A percentile compares a stretch with the other conserved stretches of the same genome.
Evolutionary conservation across 306 rosid genomes (phyloP).

Genomic region (Malus orientalis): DNA sequence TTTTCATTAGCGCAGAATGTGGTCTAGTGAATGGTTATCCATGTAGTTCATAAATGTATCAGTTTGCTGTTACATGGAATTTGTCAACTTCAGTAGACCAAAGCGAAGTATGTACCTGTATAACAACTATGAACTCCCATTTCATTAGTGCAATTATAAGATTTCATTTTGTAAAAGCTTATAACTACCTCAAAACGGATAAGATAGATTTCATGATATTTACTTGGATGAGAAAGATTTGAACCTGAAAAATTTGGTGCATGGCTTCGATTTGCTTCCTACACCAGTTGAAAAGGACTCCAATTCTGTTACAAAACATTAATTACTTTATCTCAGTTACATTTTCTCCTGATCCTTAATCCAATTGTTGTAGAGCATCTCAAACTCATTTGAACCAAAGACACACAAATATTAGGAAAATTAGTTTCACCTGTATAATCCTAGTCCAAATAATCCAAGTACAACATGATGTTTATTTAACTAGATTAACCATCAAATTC

Average conservation of each 20-base stretch:
- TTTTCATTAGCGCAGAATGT: slow-evolving; percentile 9
- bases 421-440: background rate
- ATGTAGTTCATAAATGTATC: slow-evolving; percentile 19
- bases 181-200: slow-evolving; percentile 12
- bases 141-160: slow-evolving; percentile 36
- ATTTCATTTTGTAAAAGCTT: slow-evolving; percentile 27
- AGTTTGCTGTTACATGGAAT: slow-evolving; percentile 19
- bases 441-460: background rate
- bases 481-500: background rate
- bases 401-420: background rate
- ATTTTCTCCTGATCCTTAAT: slow-evolving; percentile 41
- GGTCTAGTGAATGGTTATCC: slow-evolving; percentile 22
- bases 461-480: background rate
- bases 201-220: slow-evolving; percentile 29
- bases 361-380: slow-evolving; percentile 14
- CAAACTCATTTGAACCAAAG: slow-evolving; percentile 1
- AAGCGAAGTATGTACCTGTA: slow-evolving; percentile 47
- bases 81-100: slow-evolving; percentile 34
- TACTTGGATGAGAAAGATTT: slow-evolving; percentile 68
- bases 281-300: slow-evolving; percentile 85
- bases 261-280: slow-evolving; percentile 99
- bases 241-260: slow-evolving; percentile 99
- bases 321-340: slow-evolving; percentile 66
- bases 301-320: slow-evolving; percentile 94
- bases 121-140: slow-evolving; percentile 34